Conservation (phyloP, 1,284 basidiomycete genomes). For the Boletus sp. region DNA sequence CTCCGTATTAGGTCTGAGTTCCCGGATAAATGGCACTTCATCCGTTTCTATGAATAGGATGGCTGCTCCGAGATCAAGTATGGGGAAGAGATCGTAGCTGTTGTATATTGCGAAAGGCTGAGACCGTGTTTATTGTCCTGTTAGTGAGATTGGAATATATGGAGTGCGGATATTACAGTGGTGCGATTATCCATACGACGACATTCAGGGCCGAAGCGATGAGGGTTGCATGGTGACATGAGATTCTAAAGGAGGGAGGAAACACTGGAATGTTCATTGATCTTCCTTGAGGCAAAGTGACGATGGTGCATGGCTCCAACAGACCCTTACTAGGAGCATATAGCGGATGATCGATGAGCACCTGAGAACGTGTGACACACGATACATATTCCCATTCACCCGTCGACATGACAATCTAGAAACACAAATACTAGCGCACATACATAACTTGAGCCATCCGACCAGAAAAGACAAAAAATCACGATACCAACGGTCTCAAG, state of each 20-base stretch:
- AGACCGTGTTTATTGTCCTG: background rate
- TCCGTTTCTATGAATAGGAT: background rate
- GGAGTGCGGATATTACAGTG: background rate
- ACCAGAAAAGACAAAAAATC: background rate
- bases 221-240: too few relatives aligned
- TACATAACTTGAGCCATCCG: background rate
- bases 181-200: too few relatives aligned
- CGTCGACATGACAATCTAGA: conserved; percentile 1
- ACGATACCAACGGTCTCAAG: conserved; percentile 3
- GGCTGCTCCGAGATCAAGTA: background rate
- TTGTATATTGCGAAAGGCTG: background rate
- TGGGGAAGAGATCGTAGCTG: background rate
- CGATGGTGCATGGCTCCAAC: too few relatives aligned
- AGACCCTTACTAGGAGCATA: too few relatives aligned
- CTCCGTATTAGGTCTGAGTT: background rate
- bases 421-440: background rate
- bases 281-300: too few relatives aligned
- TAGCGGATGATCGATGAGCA: too few relatives aligned
- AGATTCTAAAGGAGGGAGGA: too few relatives aligned
- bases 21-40: background rate
- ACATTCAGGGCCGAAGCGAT: too few relatives aligned
- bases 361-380: background rate
- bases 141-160: background rate
- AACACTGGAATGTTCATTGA: too few relatives aligned
- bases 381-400: conserved; percentile 5